phyloP scores from a whole-genome alignment of 2,329 filamentous ascomycete species.

The Hymenoscyphus fructigenus region DNA sequence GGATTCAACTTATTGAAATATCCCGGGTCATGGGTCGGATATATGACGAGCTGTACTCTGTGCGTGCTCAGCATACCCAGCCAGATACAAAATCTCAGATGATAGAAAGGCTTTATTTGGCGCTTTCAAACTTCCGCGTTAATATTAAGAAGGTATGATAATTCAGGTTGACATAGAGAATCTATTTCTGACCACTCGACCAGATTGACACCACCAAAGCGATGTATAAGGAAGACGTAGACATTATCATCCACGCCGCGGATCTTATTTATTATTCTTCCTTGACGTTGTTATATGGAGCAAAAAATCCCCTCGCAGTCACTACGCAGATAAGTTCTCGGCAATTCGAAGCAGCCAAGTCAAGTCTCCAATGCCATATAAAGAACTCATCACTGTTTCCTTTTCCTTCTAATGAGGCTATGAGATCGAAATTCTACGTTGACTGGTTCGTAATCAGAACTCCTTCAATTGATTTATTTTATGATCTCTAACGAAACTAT shows the following conservation, averaged over 20 bases:
- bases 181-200: not conserved
- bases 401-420: constrained; percentile 14
- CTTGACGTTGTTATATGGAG: constrained; percentile 19
- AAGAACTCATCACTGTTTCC: constrained; percentile 14
- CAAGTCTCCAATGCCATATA: constrained; percentile 21
- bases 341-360: constrained; percentile 19
- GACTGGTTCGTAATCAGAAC: constrained; percentile 14
- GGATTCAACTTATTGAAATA: constrained; percentile 16
- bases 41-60: constrained; percentile 21
- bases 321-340: constrained; percentile 20
- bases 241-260: constrained; percentile 18
- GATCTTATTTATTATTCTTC: constrained; percentile 23
- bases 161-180: not conserved
- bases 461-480: not conserved
- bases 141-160: constrained; percentile 16
- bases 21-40: constrained; percentile 18
- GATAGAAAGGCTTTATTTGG: constrained; percentile 14
- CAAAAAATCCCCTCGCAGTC: constrained; percentile 15
- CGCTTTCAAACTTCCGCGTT: constrained; percentile 15
- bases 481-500: not conserved
- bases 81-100: constrained; percentile 13
- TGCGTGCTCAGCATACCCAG: constrained; percentile 9
- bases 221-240: constrained; percentile 14
- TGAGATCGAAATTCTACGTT: constrained; percentile 18
- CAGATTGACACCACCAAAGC: constrained; percentile 17